phyloP scores from a whole-genome alignment of 2,329 filamentous ascomycete species.

The Penicillium paneum region DNA sequence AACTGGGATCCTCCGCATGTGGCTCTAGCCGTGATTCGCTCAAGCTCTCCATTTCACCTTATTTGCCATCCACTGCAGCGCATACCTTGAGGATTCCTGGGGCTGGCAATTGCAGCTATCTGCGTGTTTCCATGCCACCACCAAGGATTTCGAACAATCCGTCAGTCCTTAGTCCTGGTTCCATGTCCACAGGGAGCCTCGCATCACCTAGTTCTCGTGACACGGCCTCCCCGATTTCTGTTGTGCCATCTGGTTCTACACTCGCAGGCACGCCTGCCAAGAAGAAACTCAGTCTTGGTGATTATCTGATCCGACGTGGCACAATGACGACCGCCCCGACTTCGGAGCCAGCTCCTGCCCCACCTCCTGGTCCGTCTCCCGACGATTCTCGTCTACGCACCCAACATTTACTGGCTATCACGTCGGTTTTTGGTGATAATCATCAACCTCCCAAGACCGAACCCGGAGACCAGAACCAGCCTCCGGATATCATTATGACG shows the following conservation, averaged over 20 bases:
- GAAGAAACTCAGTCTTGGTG: slow-evolving; percentile 51
- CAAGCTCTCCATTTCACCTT: slow-evolving; percentile 26
- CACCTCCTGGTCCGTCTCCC: not conserved
- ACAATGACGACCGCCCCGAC: slow-evolving; percentile 39
- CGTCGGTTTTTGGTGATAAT: slow-evolving; percentile 1
- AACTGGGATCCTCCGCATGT: not conserved
- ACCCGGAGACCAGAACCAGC: slow-evolving; percentile 16
- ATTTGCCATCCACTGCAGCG: slow-evolving; percentile 39
- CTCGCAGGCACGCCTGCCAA: slow-evolving; percentile 48
- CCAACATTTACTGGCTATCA: slow-evolving; percentile 4
- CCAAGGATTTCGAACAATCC: slow-evolving; percentile 21
- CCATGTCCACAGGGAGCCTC: slow-evolving; percentile 29
- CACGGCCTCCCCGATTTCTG: slow-evolving; percentile 21
- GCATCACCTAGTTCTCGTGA: slow-evolving; percentile 31
- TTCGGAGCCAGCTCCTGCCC: slow-evolving; percentile 24
- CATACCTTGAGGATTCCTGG: slow-evolving; percentile 35
- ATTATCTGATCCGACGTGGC: slow-evolving; percentile 47
- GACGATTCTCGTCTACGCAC: not conserved
- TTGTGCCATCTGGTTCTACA: slow-evolving; percentile 25
- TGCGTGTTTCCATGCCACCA: slow-evolving; percentile 31
- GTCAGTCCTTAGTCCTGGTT: slow-evolving; percentile 27
- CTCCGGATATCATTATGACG: slow-evolving; percentile 33
- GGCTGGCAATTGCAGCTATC: slow-evolving; percentile 16
- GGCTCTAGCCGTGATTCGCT: slow-evolving; percentile 10
- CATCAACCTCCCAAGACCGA: not conserved